Evolutionary conservation across 2,329 filamentous ascomycete genomes (phyloP).

Genomic region (Coniochaeta sp.): DNA sequence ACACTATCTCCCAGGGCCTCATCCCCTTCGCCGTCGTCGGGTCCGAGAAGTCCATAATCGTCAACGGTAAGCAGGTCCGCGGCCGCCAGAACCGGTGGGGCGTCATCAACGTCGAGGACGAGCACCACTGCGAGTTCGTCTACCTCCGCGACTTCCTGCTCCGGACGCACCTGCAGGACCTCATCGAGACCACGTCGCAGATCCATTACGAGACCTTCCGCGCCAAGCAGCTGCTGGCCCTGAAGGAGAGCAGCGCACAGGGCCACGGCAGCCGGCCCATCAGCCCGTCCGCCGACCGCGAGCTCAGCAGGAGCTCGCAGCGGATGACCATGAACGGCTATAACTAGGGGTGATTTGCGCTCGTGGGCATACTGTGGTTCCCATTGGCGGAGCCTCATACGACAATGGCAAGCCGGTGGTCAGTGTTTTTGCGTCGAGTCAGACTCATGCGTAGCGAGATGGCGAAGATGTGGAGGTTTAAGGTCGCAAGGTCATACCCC

Average conservation of each 20-base stretch:
- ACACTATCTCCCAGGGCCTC: constrained; percentile 56
- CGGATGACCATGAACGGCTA: constrained; percentile 99
- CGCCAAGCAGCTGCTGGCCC: constrained; percentile 92
- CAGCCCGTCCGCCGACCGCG: constrained; percentile 87
- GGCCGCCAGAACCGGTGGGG: constrained; percentile 99
- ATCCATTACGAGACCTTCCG: constrained; percentile 99
- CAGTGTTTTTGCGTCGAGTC: background rate
- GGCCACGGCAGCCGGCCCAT: constrained; percentile 83
- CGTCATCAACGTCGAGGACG: constrained; percentile 98
- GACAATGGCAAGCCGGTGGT: no score
- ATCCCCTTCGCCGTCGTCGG: constrained; percentile 97
- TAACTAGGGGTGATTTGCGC: constrained; percentile 39
- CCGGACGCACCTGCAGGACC: constrained; percentile 94
- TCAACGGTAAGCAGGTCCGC: constrained; percentile 94
- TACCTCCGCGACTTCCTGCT: constrained; percentile 98
- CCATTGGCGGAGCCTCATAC: background rate
- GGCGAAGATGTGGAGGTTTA: constrained; percentile 11
- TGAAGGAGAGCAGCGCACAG: constrained; percentile 95
- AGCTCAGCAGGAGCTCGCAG: constrained; percentile 95
- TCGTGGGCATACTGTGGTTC: background rate
- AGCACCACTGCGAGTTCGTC: constrained; percentile 99
- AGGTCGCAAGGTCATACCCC: constrained; percentile 17
- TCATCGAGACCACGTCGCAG: constrained; percentile 98
- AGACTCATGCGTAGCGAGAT: background rate
- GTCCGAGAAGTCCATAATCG: constrained; percentile 95